A percentile compares a stretch with the other conserved stretches of the same genome.
phyloP scores from a whole-genome alignment of 2,329 filamentous ascomycete species.

The Scedosporium minutisporum region DNA sequence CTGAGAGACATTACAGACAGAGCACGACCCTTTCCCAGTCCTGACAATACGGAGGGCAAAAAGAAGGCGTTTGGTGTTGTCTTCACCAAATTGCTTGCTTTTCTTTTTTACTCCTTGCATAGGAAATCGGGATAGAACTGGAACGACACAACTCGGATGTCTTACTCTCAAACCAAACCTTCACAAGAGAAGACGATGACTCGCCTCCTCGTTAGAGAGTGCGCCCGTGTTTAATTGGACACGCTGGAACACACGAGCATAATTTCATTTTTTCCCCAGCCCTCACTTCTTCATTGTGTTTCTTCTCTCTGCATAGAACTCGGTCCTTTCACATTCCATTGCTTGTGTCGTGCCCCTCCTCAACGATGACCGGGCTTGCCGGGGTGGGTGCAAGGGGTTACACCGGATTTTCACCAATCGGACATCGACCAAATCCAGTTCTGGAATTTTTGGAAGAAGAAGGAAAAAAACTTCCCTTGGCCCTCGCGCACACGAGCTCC shows the following conservation, averaged over 20 bases:
- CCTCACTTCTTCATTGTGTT: too few species aligned
- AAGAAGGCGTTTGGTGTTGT: background rate
- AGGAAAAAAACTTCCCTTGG: background rate
- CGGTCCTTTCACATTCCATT: too few species aligned
- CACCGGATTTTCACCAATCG: background rate
- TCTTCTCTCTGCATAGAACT: too few species aligned
- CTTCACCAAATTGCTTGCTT: background rate
- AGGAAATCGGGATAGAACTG: too few species aligned
- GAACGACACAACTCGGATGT: too few species aligned
- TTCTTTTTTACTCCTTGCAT: background rate
- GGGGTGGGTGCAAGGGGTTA: background rate
- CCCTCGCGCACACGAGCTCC: background rate
- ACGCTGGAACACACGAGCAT: too few species aligned
- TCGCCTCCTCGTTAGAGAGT: too few species aligned
- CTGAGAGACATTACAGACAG: background rate
- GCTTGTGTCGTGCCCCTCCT: background rate
- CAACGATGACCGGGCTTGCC: background rate
- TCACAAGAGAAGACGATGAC: too few species aligned
- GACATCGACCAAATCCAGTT: background rate
- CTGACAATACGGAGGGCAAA: background rate
- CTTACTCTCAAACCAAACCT: too few species aligned
- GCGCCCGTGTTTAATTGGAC: too few species aligned
- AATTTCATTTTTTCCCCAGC: too few species aligned
- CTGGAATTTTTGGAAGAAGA: background rate
- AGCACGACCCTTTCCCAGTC: background rate